Evolutionary conservation across 192 early-diverging fungal species (phyloP), one percentile per base, ranked within the genome.

Genomic region (Coemansia sp.): DNA sequence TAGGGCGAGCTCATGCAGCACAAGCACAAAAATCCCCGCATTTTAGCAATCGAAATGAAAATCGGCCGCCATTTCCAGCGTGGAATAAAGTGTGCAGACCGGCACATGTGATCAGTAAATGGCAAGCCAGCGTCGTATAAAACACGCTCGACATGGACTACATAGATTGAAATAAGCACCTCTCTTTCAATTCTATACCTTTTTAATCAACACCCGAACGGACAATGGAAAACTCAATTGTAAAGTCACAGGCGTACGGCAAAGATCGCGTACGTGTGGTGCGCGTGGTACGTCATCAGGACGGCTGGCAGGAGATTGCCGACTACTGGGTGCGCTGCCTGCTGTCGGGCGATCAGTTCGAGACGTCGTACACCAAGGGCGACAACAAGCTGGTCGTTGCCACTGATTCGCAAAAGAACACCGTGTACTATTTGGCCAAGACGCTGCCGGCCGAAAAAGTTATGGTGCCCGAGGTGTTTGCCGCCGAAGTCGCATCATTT

Each of bases 361-460:
- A 82, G 61, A 75, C 85, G 27, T 85, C 87, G 29, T 92, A 91
- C 70, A 91, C 91, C 63, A 83, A 88, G 75, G 91, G 86, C 60
- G 88, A 89, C 65, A 92, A 92, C 84, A 85, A 83, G 72, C 79
- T 84, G 57, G 84, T 92, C 19, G 85, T 92, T 14, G 85, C 91
- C 6, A 92, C 91, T 21, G 90, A 92, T 66, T 87, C 88, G 21
- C 82, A 86, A 65, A 92, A 92, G 84, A 92, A 92, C 79, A 90
- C 87, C 23, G 79, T 90, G 65, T 90, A 89, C 74, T 75, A 87
- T 51, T 65, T 91, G 58, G 91, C 90, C 79, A 91, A 93, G 72
- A 78, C 82, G 3, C 60, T 72, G 59, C 67, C 70, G 10, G 84
- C 85, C 47, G 72, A 82, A 29, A 84, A 83, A 55, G 87, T 91